These are phyloP conservation scores for Nicotiana noctiflora DNA, from an alignment of 257 asterid species.

Conservation along the genomic window DNA sequence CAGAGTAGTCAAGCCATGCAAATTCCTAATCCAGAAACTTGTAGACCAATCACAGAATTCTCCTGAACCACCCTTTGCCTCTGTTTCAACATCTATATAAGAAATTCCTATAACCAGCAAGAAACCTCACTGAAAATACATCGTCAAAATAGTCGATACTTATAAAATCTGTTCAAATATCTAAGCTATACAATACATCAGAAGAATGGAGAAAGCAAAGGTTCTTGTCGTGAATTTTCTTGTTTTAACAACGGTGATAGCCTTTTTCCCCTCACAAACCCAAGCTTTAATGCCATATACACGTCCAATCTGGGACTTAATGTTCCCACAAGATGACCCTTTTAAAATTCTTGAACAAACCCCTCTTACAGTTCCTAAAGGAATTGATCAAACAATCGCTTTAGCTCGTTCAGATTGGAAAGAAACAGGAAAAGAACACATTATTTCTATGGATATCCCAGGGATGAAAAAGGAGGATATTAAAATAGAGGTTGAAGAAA, in stretches of 20 bases:
- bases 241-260: neutral
- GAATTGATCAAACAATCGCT: too few species aligned
- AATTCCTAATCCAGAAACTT: neutral
- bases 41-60: neutral
- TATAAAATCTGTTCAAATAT: neutral
- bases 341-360: conserved; percentile 31
- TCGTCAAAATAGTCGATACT: too few species aligned
- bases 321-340: conserved; percentile 29
- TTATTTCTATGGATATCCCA: too few species aligned
- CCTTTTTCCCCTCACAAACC: conserved; percentile 1
- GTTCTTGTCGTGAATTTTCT: neutral
- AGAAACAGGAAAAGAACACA: too few species aligned
- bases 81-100: neutral
- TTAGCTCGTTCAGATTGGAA: too few species aligned
- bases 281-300: conserved; percentile 25
- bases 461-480: too few species aligned
- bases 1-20: neutral
- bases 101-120: neutral
- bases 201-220: conserved; percentile 10
- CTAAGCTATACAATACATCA: neutral
- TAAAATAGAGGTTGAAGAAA: too few species aligned
- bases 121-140: neutral
- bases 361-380: conserved; percentile 28
- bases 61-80: neutral
- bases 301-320: conserved; percentile 16